Evolutionary conservation across 192 early-diverging fungal species (phyloP).

Genomic region (Funneliformis geosporum): DNA sequence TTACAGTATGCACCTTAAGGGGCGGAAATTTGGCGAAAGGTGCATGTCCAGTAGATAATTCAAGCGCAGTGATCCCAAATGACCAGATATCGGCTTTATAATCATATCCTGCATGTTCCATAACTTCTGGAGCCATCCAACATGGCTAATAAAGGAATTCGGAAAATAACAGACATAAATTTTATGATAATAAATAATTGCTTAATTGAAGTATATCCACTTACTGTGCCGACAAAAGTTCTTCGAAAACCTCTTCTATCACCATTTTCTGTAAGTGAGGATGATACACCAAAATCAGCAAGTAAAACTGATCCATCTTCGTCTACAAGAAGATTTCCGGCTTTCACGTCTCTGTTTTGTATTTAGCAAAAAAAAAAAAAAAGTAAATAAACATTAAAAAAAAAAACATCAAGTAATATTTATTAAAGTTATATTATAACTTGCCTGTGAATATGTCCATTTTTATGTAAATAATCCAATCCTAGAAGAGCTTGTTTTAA

Average conservation of each 20-base stretch:
- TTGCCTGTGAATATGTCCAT: constrained; percentile 64
- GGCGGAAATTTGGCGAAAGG: constrained; percentile 89
- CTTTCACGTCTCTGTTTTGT: constrained; percentile 62
- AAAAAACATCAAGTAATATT: background rate
- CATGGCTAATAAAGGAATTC: constrained; percentile 41
- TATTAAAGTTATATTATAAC: background rate
- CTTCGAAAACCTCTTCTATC: constrained; percentile 61
- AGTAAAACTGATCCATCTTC: constrained; percentile 63
- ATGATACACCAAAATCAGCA: constrained; percentile 73
- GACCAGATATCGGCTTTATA: constrained; percentile 92
- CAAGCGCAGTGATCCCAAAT: constrained; percentile 87
- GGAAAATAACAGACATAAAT: background rate
- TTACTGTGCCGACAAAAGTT: constrained; percentile 74
- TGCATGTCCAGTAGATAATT: constrained; percentile 84
- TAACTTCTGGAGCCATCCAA: constrained; percentile 82
- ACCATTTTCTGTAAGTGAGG: constrained; percentile 64
- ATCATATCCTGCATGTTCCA: constrained; percentile 88
- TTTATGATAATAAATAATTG: background rate
- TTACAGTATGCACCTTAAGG: constrained; percentile 59
- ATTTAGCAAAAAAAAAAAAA: background rate
- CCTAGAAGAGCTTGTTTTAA: constrained; percentile 75
- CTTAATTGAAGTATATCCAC: constrained; percentile 13
- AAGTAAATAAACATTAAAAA: too few species aligned
- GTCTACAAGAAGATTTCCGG: constrained; percentile 69
- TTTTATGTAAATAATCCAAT: constrained; percentile 64